These are phyloP conservation scores for Erodium maritimum DNA, from an alignment of 345 rosid genomes.

Conservation along the genomic window DNA sequence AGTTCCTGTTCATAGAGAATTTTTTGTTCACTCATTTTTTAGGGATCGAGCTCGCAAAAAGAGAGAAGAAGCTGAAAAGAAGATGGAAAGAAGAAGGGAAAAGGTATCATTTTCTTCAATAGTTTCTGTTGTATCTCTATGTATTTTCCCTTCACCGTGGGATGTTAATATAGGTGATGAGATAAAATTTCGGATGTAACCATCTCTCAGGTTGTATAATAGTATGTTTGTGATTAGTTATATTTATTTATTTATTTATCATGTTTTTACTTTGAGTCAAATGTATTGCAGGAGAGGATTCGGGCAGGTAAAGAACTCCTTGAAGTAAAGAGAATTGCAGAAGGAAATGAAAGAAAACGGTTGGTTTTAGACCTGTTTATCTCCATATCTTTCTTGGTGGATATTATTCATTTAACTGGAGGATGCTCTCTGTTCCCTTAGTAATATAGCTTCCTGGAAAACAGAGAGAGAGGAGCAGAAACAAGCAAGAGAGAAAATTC, in stretches of 20 bases:
- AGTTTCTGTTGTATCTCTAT: not conserved
- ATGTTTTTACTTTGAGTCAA: slow-evolving; percentile 1
- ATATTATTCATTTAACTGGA: slow-evolving; percentile 4
- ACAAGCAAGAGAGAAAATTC: slow-evolving; percentile 54
- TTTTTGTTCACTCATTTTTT: slow-evolving; percentile 8
- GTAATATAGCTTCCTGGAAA: slow-evolving; percentile 38
- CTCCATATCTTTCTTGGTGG: slow-evolving; percentile 1
- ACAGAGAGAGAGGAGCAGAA: slow-evolving; percentile 55
- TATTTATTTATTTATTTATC: too few relatives aligned
- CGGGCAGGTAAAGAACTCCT: slow-evolving; percentile 51
- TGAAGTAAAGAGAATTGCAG: slow-evolving; percentile 43
- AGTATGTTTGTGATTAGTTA: not conserved
- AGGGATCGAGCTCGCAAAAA: slow-evolving; percentile 39
- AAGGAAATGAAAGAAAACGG: slow-evolving; percentile 73
- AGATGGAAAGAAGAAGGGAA: slow-evolving; percentile 43
- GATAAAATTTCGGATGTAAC: too few relatives aligned
- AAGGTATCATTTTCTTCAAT: slow-evolving; percentile 29
- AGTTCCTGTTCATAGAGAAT: slow-evolving; percentile 1
- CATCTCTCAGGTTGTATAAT: not conserved
- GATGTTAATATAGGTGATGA: too few relatives aligned
- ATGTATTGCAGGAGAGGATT: slow-evolving; percentile 51
- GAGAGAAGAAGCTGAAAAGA: slow-evolving; percentile 36
- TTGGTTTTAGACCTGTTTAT: slow-evolving; percentile 8
- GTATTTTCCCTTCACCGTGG: too few relatives aligned
- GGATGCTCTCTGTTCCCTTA: slow-evolving; percentile 11